Percentiles rank a stretch among this genome's conserved stretches.
Evolutionary conservation across 768 basidiomycete species (phyloP).

Genomic region (Nevesoporus exiguus): DNA sequence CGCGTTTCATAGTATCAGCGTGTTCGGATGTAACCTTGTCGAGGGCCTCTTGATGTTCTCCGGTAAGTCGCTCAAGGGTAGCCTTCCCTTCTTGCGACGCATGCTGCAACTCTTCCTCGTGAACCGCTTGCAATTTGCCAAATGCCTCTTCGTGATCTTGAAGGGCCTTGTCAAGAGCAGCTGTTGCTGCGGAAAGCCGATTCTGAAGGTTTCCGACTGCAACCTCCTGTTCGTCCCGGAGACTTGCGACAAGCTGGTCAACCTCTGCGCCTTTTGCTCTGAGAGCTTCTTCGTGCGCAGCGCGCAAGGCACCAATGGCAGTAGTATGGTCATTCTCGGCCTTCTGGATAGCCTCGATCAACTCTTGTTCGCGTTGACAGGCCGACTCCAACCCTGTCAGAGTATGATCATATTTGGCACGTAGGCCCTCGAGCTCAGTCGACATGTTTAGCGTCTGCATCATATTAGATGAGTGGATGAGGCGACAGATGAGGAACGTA

Average conservation of each 20-base stretch:
- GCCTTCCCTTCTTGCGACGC: constrained; percentile 54
- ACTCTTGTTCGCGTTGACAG: constrained; percentile 52
- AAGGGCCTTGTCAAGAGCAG: constrained; percentile 44
- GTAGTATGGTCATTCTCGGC: constrained; percentile 48
- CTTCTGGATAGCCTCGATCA: constrained; percentile 48
- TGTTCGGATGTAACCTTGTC: constrained; percentile 52
- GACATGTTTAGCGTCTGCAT: constrained; percentile 81
- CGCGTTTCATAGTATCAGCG: constrained; percentile 51
- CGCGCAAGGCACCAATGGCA: constrained; percentile 46
- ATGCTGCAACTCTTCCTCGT: constrained; percentile 50
- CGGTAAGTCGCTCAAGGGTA: constrained; percentile 43
- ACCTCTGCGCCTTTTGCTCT: constrained; percentile 40
- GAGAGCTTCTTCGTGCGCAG: constrained; percentile 44
- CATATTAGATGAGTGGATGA: not conserved
- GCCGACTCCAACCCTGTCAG: constrained; percentile 52
- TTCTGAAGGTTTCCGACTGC: constrained; percentile 37
- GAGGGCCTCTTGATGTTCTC: constrained; percentile 54
- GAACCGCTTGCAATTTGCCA: constrained; percentile 52
- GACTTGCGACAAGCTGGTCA: constrained; percentile 38
- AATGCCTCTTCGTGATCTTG: constrained; percentile 60
- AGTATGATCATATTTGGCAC: constrained; percentile 54
- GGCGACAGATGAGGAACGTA: constrained; percentile 29
- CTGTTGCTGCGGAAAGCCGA: constrained; percentile 43
- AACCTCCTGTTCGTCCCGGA: constrained; percentile 50
- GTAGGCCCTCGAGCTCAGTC: constrained; percentile 74